Evolutionary conservation across 768 basidiomycete species (phyloP).

Genomic region (Mycena leptocephala): DNA sequence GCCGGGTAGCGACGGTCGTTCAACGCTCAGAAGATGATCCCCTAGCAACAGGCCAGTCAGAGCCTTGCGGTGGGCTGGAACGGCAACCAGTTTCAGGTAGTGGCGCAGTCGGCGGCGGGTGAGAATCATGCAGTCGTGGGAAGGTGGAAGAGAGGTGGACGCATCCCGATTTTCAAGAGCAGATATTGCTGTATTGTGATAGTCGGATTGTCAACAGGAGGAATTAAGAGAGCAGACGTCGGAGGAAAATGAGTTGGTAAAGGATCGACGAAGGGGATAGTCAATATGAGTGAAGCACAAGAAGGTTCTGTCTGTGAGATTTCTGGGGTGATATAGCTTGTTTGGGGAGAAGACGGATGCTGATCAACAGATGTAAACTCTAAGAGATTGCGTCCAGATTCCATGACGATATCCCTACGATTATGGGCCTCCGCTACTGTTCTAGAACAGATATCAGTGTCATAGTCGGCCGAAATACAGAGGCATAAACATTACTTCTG

Average conservation of each 20-base stretch:
- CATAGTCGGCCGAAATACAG: background rate
- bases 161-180: background rate
- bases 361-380: background rate
- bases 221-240: background rate
- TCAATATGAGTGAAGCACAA: background rate
- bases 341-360: slow-evolving; percentile 7
- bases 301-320: background rate
- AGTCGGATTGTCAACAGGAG: background rate
- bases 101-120: too few species aligned
- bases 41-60: too few species aligned
- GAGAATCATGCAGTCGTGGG: too few species aligned
- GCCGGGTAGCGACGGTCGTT: too few species aligned
- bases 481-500: background rate
- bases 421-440: background rate
- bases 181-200: background rate
- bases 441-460: background rate
- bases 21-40: too few species aligned
- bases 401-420: background rate
- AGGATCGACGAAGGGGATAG: background rate
- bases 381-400: slow-evolving; percentile 1
- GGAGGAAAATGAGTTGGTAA: background rate
- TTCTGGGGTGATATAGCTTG: background rate
- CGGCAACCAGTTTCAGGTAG: too few species aligned
- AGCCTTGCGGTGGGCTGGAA: too few species aligned
- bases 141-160: background rate